Evolutionary conservation across 1,284 basidiomycete genomes (phyloP), one percentile per base, ranked within the genome.

Genomic region (Ustilago nuda): DNA sequence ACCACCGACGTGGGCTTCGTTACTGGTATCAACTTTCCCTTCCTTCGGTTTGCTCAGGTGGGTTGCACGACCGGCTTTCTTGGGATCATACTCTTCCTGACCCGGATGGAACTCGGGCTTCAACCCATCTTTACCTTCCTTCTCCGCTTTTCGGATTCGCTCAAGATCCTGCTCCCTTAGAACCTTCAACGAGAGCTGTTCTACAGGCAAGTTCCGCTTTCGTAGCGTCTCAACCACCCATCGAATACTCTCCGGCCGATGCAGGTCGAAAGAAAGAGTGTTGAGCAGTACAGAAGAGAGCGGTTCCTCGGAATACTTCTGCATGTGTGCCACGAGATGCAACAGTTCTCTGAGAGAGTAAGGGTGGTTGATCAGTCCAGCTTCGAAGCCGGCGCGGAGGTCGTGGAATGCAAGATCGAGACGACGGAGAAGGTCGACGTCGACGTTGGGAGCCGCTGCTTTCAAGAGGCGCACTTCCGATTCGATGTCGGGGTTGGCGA

Each of bases 281-380:
- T 86, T 86, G 57, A 86, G 85, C 46, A 87, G 76, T 11, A 85
- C 84, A 9, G 76, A 66, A 17, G 81, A 81, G n/a, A 87, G 82
- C 23, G 71, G 36, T 46, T 87, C 86, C 5, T 72, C 66, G 1
- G 86, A 86, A 69, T 81, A 87, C 50, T 77, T 70, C 45, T 84
- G 70, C 57, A 87, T 70, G 69, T 87, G 86, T 13, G 85, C 83
- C 1, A 85, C 85, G 32, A 87, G 68, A 48, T 86, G 84, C 52
- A 87, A 79, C 39, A 87, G 69, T 61, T 87, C 86, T 30, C 86
- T 82, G 7, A 87, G 78, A 1, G 80, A 82, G 68, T 86, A 86
- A 1, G 86, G 86, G 60, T 87, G 86, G 61, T 82, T 82, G 65
- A 85, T 73, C 8, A 77, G 66, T 3, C 82, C 83, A 7, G 73